Evolutionary conservation across 495 filamentous ascomycete genomes (phyloP), one percentile per base, ranked within the genome.

Genomic region (Neurospora terricola): DNA sequence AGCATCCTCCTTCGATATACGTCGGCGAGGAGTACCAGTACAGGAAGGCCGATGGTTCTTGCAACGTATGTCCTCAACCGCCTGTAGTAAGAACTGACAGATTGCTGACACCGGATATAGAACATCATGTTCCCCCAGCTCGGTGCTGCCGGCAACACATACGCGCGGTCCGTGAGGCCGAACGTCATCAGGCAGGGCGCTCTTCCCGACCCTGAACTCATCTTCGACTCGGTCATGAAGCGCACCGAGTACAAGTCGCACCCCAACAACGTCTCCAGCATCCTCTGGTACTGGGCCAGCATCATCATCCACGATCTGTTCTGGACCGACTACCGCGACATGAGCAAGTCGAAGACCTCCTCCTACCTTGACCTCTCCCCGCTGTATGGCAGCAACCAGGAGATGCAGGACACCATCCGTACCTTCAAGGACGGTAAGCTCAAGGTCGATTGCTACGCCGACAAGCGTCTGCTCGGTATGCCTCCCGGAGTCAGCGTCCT

Each of bases 251-350:
- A 83, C 77, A 79, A 80, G 70, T 81, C 82, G 70, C 84, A 86
- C 69, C 84, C 85, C 10, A 94, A 92, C 77, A 91, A 92, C 75
- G 90, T 97, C 23, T 97, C 94, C 1, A 95, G 92, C 77, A 86
- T 97, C 72, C 83, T 98, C 14, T 98, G 94, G 86, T 94, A 98
- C 75, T 88, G 94, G 78, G 94, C 93, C 8, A 92, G 90, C 18
- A 93, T 97, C 72, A 94, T 97, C 74, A 97, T 96, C 77, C 94
- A 97, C 75, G 91, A 83, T 38, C 75, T 82, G 3, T 82, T 82
- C 72, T 82, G 81, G 79, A 82, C 81, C n/a, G 81, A 83, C 74
- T 76, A 82, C 71, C 77, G 72, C 5, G 83, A 86, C 72, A 81
- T 80, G 73, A 83, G 83, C 70, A 90, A 87, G 69, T 92, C 89